phyloP scores from a whole-genome alignment of 805 yeast species.

The Nakazawaea molendinolei region DNA sequence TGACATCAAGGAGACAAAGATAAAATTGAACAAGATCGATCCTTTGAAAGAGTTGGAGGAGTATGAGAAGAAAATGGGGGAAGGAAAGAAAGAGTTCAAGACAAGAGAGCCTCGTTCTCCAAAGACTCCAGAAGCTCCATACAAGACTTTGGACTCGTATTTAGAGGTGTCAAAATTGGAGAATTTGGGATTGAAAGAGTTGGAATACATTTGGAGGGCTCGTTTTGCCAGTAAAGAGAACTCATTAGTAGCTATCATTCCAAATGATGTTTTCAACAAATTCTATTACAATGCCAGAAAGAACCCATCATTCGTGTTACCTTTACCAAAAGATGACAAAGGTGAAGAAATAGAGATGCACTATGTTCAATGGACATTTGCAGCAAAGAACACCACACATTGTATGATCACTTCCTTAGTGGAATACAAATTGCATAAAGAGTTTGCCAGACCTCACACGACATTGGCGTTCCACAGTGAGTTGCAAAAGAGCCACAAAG shows the following conservation, averaged over 20 bases:
- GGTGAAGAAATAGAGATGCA: slow-evolving; percentile 66
- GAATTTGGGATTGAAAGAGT: slow-evolving; percentile 50
- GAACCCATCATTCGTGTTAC: slow-evolving; percentile 83
- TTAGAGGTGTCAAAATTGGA: slow-evolving; percentile 61
- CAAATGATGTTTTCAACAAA: slow-evolving; percentile 49
- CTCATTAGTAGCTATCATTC: slow-evolving; percentile 59
- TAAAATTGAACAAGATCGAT: slow-evolving; percentile 54
- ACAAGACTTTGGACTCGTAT: slow-evolving; percentile 65
- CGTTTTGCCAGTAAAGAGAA: slow-evolving; percentile 60
- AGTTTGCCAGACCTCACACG: slow-evolving; percentile 93
- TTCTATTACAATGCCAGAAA: slow-evolving; percentile 60
- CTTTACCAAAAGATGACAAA: slow-evolving; percentile 63
- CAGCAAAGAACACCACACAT: slow-evolving; percentile 77
- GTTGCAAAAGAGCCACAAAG: slow-evolving; percentile 45
- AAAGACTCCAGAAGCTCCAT: slow-evolving; percentile 35
- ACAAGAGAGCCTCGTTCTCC: slow-evolving; percentile 29
- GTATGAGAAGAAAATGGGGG: slow-evolving; percentile 21
- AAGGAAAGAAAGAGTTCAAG: slow-evolving; percentile 21
- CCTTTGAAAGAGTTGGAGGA: slow-evolving; percentile 65
- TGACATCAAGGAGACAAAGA: slow-evolving; percentile 48
- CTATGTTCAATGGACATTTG: slow-evolving; percentile 89
- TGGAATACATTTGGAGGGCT: slow-evolving; percentile 85
- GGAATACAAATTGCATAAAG: slow-evolving; percentile 85
- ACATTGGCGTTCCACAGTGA: slow-evolving; percentile 85
- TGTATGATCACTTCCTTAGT: slow-evolving; percentile 87